Conservation (phyloP, 2,329 filamentous ascomycete genomes). For the Beauveria scarabaeidicola region DNA sequence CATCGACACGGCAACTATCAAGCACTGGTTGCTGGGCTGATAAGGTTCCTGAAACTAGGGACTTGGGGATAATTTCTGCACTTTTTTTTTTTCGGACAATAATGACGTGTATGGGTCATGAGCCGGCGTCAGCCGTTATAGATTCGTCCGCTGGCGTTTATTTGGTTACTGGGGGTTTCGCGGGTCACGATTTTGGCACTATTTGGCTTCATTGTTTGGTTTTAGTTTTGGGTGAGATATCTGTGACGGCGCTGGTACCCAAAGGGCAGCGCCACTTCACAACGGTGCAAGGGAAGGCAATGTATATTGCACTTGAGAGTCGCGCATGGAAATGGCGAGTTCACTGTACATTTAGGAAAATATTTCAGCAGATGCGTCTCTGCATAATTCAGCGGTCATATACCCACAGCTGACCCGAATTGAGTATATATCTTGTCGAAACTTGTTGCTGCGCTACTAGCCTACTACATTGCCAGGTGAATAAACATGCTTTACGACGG, state of each 20-base stretch:
- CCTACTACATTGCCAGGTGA: not conserved
- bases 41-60: not conserved
- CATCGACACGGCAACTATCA: not conserved
- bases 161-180: not conserved
- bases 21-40: not conserved
- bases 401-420: slow-evolving; percentile 8
- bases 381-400: slow-evolving; percentile 5
- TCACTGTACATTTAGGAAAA: slow-evolving; percentile 9
- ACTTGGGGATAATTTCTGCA: not conserved
- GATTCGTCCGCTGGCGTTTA: slow-evolving; percentile 6
- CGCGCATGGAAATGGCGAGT: not conserved
- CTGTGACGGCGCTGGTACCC: slow-evolving; percentile 7
- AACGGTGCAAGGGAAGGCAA: not conserved
- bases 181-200: not conserved
- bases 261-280: slow-evolving; percentile 7
- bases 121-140: not conserved
- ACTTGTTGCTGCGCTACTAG: not conserved
- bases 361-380: not conserved
- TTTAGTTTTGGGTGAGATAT: not conserved
- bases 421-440: not conserved
- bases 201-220: not conserved
- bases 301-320: slow-evolving; percentile 6
- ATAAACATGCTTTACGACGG: not conserved
- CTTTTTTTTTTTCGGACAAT: not conserved
- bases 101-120: not conserved